A percentile compares a stretch with the other conserved stretches of the same genome.
These are phyloP conservation scores for Entophlyctis luteolus DNA, from an alignment of 192 early-diverging fungal species.

Conservation along the genomic window DNA sequence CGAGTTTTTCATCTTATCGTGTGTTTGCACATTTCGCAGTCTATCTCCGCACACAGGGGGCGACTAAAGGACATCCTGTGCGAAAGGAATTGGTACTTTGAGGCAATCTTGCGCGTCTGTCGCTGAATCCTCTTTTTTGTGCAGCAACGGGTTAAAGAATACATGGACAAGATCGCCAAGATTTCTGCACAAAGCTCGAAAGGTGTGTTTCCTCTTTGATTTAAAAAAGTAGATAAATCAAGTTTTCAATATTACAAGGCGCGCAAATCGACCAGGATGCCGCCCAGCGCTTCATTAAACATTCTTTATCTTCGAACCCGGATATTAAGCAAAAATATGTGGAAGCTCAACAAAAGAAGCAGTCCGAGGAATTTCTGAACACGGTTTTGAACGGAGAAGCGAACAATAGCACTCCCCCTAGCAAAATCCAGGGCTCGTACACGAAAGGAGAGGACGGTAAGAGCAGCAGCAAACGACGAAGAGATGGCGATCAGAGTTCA, in stretches of 20 bases:
- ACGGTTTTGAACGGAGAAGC: background rate
- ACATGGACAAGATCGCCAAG: slow-evolving; percentile 11
- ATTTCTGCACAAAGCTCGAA: background rate
- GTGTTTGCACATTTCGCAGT: background rate
- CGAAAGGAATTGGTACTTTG: slow-evolving; percentile 12
- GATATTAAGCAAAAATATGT: background rate
- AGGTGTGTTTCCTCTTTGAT: too few species aligned
- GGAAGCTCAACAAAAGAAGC: background rate
- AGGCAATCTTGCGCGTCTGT: background rate
- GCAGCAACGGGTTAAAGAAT: slow-evolving; percentile 11
- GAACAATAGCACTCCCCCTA: background rate
- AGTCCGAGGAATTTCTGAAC: background rate
- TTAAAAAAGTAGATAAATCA: too few species aligned
- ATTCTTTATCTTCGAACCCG: slow-evolving; percentile 15
- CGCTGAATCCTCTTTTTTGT: too few species aligned
- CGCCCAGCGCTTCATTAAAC: slow-evolving; percentile 24
- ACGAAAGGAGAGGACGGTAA: too few species aligned
- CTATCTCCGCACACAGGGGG: slow-evolving; percentile 21
- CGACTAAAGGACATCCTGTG: slow-evolving; percentile 20
- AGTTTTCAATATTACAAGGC: too few species aligned
- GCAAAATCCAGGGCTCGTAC: too few species aligned
- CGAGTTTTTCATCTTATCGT: background rate
- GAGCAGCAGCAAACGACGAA: too few species aligned
- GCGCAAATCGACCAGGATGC: slow-evolving; percentile 15
- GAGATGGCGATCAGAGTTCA: background rate